Evolutionary conservation across 352 stramenopile genomes (phyloP), one percentile per base, ranked within the genome.

Genomic region (Globisporangium cylindrosporum): DNA sequence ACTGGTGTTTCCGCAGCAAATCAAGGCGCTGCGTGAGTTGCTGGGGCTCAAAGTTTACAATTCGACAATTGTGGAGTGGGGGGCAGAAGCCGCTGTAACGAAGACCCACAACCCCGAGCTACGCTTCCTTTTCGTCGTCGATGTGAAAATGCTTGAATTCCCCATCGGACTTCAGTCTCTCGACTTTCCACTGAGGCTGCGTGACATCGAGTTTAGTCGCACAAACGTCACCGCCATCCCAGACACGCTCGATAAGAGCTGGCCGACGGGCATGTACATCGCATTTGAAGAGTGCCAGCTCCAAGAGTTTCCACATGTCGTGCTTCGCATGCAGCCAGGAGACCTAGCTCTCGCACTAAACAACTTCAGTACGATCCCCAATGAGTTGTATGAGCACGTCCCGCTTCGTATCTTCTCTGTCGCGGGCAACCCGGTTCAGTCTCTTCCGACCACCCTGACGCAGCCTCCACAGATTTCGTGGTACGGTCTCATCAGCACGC

Each of bases 41-140:
- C 25, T 78, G 15, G 66, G 74, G 2, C 36, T 81, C 34, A 71
- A 78, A 48, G 62, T 76, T 20, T 76, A 62, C 55, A 81, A 81
- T 46, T 77, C 72, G 34, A 78, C 69, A 8, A 72, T 81, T 36
- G 7, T 53, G 7, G 20, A 67, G 20, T 81, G 74, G 74, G 20
- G 24, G 8, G 15, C 60, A 22, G 18, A 34, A 14, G 41, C 41
- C 15, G 71, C 72, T 25, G 62, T 63, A 6, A 55, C 69, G 18
- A 61, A 22, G 10, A 41, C 20, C 3, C 57, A 60, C 12, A 66
- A 75, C 25, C 65, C 51, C 20, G 14, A 48, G 49, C 38, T 77
- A 10, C 25, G 27, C 5, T 75, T 66, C 27, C 10, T 72, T 12
- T 54, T 61, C 10, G 12, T 77, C 12, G 63, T 69, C 8, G 46